phyloP scores from a whole-genome alignment of 441 rosid species.

The Adansonia grandidieri region DNA sequence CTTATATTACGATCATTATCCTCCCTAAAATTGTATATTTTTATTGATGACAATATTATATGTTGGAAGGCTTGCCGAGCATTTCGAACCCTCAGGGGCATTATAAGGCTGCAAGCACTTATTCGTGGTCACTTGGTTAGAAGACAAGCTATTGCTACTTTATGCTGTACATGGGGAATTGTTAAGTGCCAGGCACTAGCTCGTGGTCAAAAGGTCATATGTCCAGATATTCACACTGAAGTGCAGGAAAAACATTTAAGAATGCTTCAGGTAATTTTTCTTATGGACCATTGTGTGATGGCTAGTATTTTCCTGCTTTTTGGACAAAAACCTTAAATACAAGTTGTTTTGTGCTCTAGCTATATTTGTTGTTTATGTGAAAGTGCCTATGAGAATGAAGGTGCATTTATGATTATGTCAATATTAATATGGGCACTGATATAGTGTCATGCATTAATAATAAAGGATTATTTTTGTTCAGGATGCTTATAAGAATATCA shows the following conservation, averaged over 20 bases:
- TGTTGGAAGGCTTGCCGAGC: conserved; percentile 62
- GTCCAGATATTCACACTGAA: conserved; percentile 43
- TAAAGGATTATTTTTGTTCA: background rate
- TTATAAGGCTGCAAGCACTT: conserved; percentile 61
- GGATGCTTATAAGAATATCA: conserved; percentile 8
- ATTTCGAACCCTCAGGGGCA: conserved; percentile 56
- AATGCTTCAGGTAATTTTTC: conserved; percentile 40
- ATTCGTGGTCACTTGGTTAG: conserved; percentile 71
- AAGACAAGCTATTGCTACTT: conserved; percentile 71
- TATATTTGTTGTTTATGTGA: background rate
- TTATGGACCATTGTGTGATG: background rate
- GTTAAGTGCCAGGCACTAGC: conserved; percentile 60
- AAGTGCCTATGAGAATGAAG: conserved; percentile 4
- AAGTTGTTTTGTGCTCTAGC: background rate
- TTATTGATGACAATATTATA: conserved; percentile 24
- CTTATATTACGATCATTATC: background rate
- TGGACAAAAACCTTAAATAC: background rate
- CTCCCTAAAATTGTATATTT: background rate
- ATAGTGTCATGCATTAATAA: background rate
- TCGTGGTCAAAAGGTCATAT: conserved; percentile 59
- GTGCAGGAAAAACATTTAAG: conserved; percentile 35
- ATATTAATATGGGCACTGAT: conserved; percentile 1
- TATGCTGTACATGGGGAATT: conserved; percentile 54
- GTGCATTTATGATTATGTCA: background rate
- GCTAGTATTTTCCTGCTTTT: background rate